These are phyloP conservation scores for Candida morakotiae DNA, from an alignment of 805 yeast species.

Conservation along the genomic window DNA sequence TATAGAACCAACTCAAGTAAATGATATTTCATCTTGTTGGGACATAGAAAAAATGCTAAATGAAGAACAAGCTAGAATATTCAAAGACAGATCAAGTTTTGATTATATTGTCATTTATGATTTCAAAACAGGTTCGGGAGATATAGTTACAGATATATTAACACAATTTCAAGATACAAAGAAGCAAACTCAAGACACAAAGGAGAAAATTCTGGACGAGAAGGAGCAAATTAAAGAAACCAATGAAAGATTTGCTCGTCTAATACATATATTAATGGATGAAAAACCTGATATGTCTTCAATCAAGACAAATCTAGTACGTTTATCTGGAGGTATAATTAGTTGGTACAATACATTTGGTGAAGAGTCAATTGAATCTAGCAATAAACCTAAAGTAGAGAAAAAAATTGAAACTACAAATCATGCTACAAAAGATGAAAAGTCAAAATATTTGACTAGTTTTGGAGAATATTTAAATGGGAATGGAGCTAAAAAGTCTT, in stretches of 20 bases:
- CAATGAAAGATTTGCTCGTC: constrained; percentile 53
- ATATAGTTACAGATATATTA: constrained; percentile 34
- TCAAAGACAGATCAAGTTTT: constrained; percentile 49
- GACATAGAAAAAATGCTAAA: constrained; percentile 68
- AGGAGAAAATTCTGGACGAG: too few species aligned
- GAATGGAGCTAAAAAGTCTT: constrained; percentile 11
- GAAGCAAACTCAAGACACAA: too few species aligned
- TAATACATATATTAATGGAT: constrained; percentile 34
- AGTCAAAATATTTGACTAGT: constrained; percentile 21
- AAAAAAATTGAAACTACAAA: constrained; percentile 11
- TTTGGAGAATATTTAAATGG: constrained; percentile 29
- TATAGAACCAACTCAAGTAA: constrained; percentile 75
- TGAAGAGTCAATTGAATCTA: constrained; percentile 16
- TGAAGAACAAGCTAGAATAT: constrained; percentile 48
- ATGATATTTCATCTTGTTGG: constrained; percentile 43
- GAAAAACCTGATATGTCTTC: constrained; percentile 32
- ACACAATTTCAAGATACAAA: too few species aligned
- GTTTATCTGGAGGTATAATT: constrained; percentile 34
- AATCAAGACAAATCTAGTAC: constrained; percentile 27
- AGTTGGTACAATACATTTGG: constrained; percentile 32
- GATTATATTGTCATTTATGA: constrained; percentile 69
- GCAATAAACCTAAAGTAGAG: constrained; percentile 11
- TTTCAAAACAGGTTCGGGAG: constrained; percentile 31
- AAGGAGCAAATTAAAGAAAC: too few species aligned
- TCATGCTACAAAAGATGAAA: background rate